Evolutionary conservation across 2,329 filamentous ascomycete species (phyloP).

Genomic region (Ceratocystis ficicola): DNA sequence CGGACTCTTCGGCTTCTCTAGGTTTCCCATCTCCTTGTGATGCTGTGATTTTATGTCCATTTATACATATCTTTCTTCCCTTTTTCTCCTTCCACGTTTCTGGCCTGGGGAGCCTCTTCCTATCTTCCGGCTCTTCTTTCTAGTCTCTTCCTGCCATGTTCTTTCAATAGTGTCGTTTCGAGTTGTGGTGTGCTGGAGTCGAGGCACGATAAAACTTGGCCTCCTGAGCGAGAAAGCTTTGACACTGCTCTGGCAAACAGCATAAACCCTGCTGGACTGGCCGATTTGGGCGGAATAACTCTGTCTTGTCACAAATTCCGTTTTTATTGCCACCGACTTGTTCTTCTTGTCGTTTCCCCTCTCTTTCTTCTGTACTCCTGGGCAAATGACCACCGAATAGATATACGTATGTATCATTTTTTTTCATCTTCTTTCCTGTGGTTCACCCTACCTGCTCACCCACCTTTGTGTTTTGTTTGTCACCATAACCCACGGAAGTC

Average conservation of each 20-base stretch:
- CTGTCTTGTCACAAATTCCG: neutral
- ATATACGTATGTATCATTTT: no score
- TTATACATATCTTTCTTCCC: neutral
- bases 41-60: neutral
- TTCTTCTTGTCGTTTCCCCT: neutral
- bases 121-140: neutral
- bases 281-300: no score
- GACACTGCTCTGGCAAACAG: neutral
- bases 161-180: constrained; percentile 7
- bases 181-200: neutral
- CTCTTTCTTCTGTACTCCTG: neutral
- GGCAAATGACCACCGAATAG: no score
- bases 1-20: neutral
- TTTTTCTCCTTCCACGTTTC: neutral
- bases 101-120: neutral
- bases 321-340: no score
- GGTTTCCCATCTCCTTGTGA: neutral
- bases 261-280: no score
- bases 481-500: neutral
- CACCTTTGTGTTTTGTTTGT: constrained; percentile 3
- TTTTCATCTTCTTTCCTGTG: neutral
- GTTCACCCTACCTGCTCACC: neutral
- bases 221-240: neutral
- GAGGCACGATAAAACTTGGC: neutral
- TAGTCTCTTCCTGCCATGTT: neutral